Base-by-base conservation (phyloP, 2,329 filamentous ascomycete species). In the Fusarium sp. region DNA sequence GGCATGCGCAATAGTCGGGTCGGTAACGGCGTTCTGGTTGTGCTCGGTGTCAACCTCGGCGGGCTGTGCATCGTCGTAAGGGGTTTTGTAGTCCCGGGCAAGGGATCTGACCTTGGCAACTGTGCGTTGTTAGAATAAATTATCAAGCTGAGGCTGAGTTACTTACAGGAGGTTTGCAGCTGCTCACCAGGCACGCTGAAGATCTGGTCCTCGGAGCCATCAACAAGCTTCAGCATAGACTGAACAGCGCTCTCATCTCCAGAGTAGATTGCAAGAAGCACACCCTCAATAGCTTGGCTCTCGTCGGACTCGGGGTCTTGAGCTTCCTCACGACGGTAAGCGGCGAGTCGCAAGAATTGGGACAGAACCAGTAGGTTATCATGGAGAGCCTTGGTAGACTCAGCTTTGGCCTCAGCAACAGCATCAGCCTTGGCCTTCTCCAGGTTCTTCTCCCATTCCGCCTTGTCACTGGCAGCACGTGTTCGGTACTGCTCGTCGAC, bases 251-350 rank as follows among this genome's bases (percentile, higher is more conserved):
- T 85, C 67, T 92, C 87, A 74, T 95, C 92, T 46, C 92, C 93
- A 45, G 89, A 88, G 79, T 96, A 96, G 32, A 96, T 90, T 62
- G 90, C 86, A 46, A 94, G 83, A 59, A 96, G 83, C 33, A 93
- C 89, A 52, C 92, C 92, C 80, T 96, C 92, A 62, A 96, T 89
- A 35, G 92, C 93, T 79, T 89, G 89, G 79, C 90, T 93, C 81
- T 95, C 91, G 58, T 94, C 91, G 7, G 85, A 78, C 40, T 83
- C 80, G 47, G 87, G 84, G 71, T 91, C 86, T 55, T 83, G 86
- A 67, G 92, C 91, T 75, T 92, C 90, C 20, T 88, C 85, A 72
- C 92, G 87, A 70, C 92, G 89, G 72, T 92, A 89, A 59, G 92
- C 92, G 62, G 92, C 92, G 37, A 94, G 86, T 70, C 91, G 89